Base-by-base conservation (phyloP, 2,329 filamentous ascomycete species). In the Tolypocladium amazonense region DNA sequence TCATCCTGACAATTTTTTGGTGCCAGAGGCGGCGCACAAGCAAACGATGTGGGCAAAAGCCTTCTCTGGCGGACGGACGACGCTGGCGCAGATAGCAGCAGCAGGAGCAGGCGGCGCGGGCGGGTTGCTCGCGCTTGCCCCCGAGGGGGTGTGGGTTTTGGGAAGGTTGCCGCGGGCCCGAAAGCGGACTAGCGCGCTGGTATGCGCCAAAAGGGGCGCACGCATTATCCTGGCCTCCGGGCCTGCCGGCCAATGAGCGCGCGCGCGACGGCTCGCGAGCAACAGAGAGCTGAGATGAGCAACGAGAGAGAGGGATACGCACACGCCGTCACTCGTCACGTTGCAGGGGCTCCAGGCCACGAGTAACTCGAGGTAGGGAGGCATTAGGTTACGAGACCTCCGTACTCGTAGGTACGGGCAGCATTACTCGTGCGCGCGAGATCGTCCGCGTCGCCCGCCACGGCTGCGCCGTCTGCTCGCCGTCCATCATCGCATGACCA, bases 1-100 rank as follows among this genome's bases (percentile, higher is more conserved):
- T 73, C 70, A 73, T 74, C 71, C 71, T 71, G 70, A 71, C 68
- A 61, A 64, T 70, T 72, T 73, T 68, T 72, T 71, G 70, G 72
- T 70, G 71, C 70, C 68, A 68, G 68, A 70, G 72, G 71, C 71
- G 70, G 71, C 72, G 70, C 72, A 73, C 70, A 71, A 67, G 65
- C 66, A 69, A 70, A 70, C 37, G 60, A 61, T 59, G 62, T 70
- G 69, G 70, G 67, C 67, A 68, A 69, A 68, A 70, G 68, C 65
- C 57, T 71, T 70, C 64, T 67, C 58, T 62, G 60, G 60, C 56
- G 60, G 59, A 62, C 56, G 60, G 59, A 62, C 60, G 61, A 64
- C 61, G 63, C 64, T 63, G 63, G 61, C 62, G 61, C 61, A 62
- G 63, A 60, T 61, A 53, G 39, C 58, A 57, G 60, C 58, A 59